A percentile compares a stretch with the other conserved stretches of the same genome.
Conservation (phyloP, 2,329 filamentous ascomycete genomes). For the Cadophora luteo-olivacea region DNA sequence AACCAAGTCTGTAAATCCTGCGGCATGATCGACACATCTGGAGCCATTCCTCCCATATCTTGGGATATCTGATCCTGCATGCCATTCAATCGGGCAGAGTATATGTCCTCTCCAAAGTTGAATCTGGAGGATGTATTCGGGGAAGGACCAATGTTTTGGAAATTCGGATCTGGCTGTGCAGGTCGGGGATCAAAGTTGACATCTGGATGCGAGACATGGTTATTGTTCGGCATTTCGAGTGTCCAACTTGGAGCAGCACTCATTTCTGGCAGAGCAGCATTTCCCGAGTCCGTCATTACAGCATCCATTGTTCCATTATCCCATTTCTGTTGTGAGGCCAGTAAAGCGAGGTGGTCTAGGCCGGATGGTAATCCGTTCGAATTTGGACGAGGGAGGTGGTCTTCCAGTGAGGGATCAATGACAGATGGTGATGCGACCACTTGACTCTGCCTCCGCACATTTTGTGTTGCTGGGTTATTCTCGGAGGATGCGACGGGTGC, state of each 20-base stretch:
- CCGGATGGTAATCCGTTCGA: conserved; percentile 34
- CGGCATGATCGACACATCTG: conserved; percentile 34
- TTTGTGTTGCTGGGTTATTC: conserved; percentile 17
- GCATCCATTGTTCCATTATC: conserved; percentile 33
- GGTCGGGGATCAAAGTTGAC: conserved; percentile 29
- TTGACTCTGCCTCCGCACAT: conserved; percentile 24
- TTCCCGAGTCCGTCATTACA: conserved; percentile 30
- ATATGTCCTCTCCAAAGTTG: conserved; percentile 33
- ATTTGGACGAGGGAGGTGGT: conserved; percentile 25
- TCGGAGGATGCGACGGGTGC: conserved; percentile 10
- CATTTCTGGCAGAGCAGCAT: conserved; percentile 26
- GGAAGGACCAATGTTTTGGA: conserved; percentile 30
- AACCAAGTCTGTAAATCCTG: conserved; percentile 38
- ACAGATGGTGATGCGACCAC: conserved; percentile 32
- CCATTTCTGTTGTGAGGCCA: conserved; percentile 36
- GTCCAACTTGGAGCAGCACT: conserved; percentile 29
- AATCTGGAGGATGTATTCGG: conserved; percentile 26
- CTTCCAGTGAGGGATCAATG: conserved; percentile 35
- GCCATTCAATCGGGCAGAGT: conserved; percentile 28
- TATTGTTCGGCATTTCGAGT: conserved; percentile 26
- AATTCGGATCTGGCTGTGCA: conserved; percentile 28
- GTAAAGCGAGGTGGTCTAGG: conserved; percentile 35
- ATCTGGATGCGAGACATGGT: conserved; percentile 28
- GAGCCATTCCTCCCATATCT: conserved; percentile 31
- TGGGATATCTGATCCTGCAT: conserved; percentile 33